phyloP scores from a whole-genome alignment of 495 filamentous ascomycete species.

The Alectoria sarmentosa region DNA sequence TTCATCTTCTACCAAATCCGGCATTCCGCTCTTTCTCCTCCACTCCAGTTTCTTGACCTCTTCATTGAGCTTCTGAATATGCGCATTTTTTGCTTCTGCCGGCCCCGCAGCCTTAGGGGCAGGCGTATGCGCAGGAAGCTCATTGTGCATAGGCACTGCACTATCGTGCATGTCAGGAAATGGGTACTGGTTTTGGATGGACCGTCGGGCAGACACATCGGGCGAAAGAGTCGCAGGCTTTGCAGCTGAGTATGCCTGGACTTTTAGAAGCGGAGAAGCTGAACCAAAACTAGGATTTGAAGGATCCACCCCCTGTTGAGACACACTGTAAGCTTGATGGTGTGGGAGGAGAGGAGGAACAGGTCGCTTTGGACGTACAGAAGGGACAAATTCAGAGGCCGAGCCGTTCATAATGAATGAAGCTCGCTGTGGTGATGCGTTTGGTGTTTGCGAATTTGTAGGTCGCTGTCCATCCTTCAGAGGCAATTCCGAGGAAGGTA shows the following conservation, averaged over 20 bases:
- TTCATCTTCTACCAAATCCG: not conserved
- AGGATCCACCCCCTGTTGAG: not conserved
- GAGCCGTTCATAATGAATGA: not conserved
- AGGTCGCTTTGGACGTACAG: not conserved
- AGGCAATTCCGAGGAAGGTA: not conserved
- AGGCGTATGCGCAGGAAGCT: not conserved
- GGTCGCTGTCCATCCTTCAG: not conserved
- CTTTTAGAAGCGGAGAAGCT: not conserved
- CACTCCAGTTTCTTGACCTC: not conserved
- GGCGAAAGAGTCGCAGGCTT: too few species aligned
- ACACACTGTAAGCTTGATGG: not conserved
- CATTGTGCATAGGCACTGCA: too few species aligned
- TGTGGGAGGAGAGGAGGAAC: not conserved
- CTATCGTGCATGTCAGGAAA: too few species aligned
- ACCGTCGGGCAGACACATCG: too few species aligned
- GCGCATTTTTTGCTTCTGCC: not conserved
- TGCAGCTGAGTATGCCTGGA: too few species aligned
- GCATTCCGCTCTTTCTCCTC: not conserved
- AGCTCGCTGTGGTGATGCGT: not conserved
- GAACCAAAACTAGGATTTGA: not conserved
- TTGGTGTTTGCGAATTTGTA: not conserved
- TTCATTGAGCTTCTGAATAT: not conserved
- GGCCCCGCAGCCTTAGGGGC: not conserved
- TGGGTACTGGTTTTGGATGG: too few species aligned
- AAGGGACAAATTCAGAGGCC: not conserved